A percentile compares a stretch with the other conserved stretches of the same genome.
These are phyloP conservation scores for Chlorella ohadii DNA, from an alignment of 139 green algal genomes.

Conservation along the genomic window DNA sequence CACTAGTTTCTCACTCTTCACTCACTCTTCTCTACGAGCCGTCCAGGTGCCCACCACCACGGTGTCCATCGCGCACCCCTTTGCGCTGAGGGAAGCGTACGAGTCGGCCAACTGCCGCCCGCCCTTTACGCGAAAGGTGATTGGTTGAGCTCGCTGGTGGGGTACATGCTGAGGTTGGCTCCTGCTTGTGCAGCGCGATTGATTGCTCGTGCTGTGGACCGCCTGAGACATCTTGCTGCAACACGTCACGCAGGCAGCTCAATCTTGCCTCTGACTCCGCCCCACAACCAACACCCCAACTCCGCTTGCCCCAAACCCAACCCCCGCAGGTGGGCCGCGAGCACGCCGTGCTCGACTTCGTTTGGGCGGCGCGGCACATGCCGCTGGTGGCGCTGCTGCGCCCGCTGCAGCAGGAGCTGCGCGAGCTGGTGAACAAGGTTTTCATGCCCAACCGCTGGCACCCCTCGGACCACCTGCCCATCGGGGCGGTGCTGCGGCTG, in stretches of 20 bases:
- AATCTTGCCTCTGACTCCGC: too few species aligned
- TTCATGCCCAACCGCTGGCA: constrained; percentile 56
- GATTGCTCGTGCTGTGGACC: too few species aligned
- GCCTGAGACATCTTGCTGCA: too few species aligned
- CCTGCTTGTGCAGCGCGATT: too few species aligned
- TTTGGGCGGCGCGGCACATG: constrained; percentile 51
- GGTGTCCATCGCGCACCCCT: constrained; percentile 54
- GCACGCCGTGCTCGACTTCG: constrained; percentile 51
- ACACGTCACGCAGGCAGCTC: too few species aligned
- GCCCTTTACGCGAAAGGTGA: constrained; percentile 40
- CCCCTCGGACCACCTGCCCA: constrained; percentile 63
- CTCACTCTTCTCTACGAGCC: too few species aligned
- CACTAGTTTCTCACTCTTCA: too few species aligned
- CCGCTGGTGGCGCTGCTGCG: constrained; percentile 12
- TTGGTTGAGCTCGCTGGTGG: too few species aligned
- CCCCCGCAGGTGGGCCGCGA: background rate
- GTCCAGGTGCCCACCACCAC: constrained; percentile 32
- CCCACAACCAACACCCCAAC: too few species aligned
- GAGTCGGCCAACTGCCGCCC: background rate
- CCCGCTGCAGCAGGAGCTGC: constrained; percentile 33
- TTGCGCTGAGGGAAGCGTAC: constrained; percentile 56
- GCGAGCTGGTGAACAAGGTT: constrained; percentile 19
- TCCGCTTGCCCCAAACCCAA: too few species aligned
- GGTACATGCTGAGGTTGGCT: too few species aligned
- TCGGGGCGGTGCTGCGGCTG: constrained; percentile 52